phyloP scores from a whole-genome alignment of 2,329 filamentous ascomycete genomes.

The Phaeosphaeriaceae sp. region DNA sequence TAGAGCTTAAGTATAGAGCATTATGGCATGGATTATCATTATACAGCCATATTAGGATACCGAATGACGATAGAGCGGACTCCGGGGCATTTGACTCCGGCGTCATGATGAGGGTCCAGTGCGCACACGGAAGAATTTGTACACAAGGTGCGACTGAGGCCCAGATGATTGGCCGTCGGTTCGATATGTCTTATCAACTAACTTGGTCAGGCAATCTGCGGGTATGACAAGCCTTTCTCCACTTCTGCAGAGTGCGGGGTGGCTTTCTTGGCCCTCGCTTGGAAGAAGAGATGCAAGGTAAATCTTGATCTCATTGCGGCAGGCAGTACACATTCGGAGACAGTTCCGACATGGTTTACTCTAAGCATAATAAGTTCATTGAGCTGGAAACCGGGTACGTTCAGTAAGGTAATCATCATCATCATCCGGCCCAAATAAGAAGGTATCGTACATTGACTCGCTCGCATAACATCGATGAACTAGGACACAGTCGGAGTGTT shows the following conservation, averaged over 20 bases:
- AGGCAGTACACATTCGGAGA: neutral
- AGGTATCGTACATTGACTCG: neutral
- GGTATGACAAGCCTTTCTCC: constrained; percentile 20
- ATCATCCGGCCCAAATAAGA: neutral
- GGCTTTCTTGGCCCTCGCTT: constrained; percentile 27
- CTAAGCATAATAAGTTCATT: neutral
- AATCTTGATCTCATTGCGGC: neutral
- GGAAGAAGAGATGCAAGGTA: constrained; percentile 4
- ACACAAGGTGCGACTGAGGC: constrained; percentile 9
- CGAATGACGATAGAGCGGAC: neutral
- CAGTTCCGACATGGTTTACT: neutral
- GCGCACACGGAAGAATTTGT: constrained; percentile 9
- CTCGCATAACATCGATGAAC: neutral
- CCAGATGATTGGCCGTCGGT: constrained; percentile 11
- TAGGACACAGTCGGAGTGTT: constrained; percentile 21
- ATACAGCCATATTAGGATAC: neutral
- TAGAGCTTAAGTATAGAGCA: neutral
- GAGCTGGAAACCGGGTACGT: neutral
- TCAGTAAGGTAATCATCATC: neutral
- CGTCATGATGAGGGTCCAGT: neutral
- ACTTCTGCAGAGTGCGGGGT: constrained; percentile 27
- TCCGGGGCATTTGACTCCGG: neutral
- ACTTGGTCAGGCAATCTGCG: constrained; percentile 10
- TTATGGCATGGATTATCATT: neutral
- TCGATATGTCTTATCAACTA: constrained; percentile 1